Evolutionary conservation across 257 asterid genomes (phyloP), one percentile per base, ranked within the genome.

Genomic region (Capsicum baccatum): DNA sequence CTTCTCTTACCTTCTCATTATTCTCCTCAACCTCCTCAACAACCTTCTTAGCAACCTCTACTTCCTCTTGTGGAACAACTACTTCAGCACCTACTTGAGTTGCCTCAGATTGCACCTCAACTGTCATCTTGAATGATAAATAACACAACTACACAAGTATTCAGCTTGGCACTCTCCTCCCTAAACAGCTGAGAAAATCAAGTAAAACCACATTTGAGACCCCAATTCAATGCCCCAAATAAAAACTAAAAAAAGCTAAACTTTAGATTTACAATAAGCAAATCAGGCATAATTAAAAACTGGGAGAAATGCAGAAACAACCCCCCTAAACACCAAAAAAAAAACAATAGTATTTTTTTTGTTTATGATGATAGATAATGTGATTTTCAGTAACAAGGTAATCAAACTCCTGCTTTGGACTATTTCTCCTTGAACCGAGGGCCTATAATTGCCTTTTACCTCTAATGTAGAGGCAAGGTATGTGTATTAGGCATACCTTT

Each of bases 81-180:
- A 73, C 91, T 80, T 87, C 92, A 39, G 26, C 92, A 39, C 19
- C 89, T 84, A 85, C 91, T 55, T 56, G 89, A 79, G 83, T 83
- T 17, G 89, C 85, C 90, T 92, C 96, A 52, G 88, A 83, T 84
- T 85, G 88, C 76, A 89, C 91, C 84, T 94, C 97, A 56, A 91
- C 90, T 59, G 98, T 89, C 98, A 94, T 92, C 66, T 60, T 81
- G 12, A 35, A 80, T 71, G 71, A 8, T 67, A 37, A 80, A 83
- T 80, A 3, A 66, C 79, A 60, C 67, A 84, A 81, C 26, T 39
- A 15, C 12, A 33, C 50, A 44, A 70, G 58, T 44, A n/a, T 0
- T 50, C 13, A 0, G 21, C 59, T 71, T 73, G 10, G 39, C 2
- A 85, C 15, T 58, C 67, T 55, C 63, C 81, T 76, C 80, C 80